phyloP scores from a whole-genome alignment of 495 filamentous ascomycete genomes.

The Hypoxylon subgilvum region DNA sequence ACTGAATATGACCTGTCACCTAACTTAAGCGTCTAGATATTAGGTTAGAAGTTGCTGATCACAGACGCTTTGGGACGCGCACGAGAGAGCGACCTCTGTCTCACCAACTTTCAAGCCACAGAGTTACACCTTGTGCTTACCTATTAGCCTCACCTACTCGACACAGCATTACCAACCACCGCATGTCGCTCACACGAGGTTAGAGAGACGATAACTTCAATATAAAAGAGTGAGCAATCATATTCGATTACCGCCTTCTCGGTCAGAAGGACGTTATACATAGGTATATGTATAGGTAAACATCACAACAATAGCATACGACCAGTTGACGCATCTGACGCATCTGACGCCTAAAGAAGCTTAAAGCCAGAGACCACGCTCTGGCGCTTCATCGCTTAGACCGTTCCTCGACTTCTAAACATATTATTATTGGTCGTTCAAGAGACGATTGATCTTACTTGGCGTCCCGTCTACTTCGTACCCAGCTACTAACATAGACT shows the following conservation, averaged over 20 bases:
- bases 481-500: conserved; percentile 19
- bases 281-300: neutral
- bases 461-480: conserved; percentile 32
- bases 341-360: conserved; percentile 23
- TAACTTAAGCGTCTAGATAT: conserved; percentile 4
- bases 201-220: conserved; percentile 2
- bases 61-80: conserved; percentile 34
- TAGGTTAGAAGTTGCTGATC: conserved; percentile 19
- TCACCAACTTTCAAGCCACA: conserved; percentile 22
- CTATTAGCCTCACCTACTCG: conserved; percentile 23
- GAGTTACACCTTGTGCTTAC: conserved; percentile 28
- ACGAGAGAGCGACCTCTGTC: conserved; percentile 31
- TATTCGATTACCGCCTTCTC: conserved; percentile 11
- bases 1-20: conserved; percentile 29
- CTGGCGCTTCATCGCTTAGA: conserved; percentile 31
- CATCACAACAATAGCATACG: conserved; percentile 15
- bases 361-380: conserved; percentile 6
- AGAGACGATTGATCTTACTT: conserved; percentile 25
- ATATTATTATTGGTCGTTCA: too few relatives aligned
- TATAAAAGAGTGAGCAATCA: conserved; percentile 26
- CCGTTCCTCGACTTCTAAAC: conserved; percentile 20
- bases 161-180: conserved; percentile 19
- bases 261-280: conserved; percentile 6
- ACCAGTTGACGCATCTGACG: conserved; percentile 15
- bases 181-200: conserved; percentile 10